Base-by-base conservation (phyloP, 2,329 filamentous ascomycete genomes). In the Ophiostoma australiae region DNA sequence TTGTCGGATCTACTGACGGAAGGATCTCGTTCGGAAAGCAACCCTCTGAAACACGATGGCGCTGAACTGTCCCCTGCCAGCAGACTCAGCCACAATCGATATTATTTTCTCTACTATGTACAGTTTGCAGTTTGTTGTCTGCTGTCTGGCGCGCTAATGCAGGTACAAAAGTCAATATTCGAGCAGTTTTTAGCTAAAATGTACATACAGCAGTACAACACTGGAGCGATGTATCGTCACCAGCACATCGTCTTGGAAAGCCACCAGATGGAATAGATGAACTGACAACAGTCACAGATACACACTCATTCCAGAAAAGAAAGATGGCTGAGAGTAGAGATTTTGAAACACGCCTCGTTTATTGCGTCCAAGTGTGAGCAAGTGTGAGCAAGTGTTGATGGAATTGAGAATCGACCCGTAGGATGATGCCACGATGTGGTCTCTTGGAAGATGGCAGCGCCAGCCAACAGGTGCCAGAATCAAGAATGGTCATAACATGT, bases 31-130 rank as follows among this genome's bases (percentile, higher is more conserved):
- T 31, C 67, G 58, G 67, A 69, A 71, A 13, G 70, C n/a, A 71
- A 67, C 67, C 67, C 23, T 69, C 67, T 71, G 70, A 69, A 71
- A 71, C 70, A 69, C 1, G 27, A 31, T 69, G 67, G 58, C 67
- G 65, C 13, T 41, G 8, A 37, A 37, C 13, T n/a, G 33, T n/a
- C 33, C 63, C 35, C 35, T n/a, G 63, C 20, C n/a, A 41, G 11
- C n/a, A 58, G 63, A 39, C 63, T 66, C 63, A 66, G 63, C 63
- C 63, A 66, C 63, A 41, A 15, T 66, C n/a, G 10, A 10, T 20
- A 15, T 48, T 48, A 3, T 20, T 17, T 15, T 48, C 44, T 48
- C 5, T n/a, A n/a, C n/a, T n/a, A n/a, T n/a, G n/a, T n/a, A n/a
- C n/a, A n/a, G n/a, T n/a, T n/a, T n/a, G n/a, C n/a, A n/a, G n/a